A percentile compares a stretch with the other conserved stretches of the same genome.
These are phyloP conservation scores for Apiospora phragmitis DNA, from an alignment of 2,329 filamentous ascomycete species.

Conservation along the genomic window DNA sequence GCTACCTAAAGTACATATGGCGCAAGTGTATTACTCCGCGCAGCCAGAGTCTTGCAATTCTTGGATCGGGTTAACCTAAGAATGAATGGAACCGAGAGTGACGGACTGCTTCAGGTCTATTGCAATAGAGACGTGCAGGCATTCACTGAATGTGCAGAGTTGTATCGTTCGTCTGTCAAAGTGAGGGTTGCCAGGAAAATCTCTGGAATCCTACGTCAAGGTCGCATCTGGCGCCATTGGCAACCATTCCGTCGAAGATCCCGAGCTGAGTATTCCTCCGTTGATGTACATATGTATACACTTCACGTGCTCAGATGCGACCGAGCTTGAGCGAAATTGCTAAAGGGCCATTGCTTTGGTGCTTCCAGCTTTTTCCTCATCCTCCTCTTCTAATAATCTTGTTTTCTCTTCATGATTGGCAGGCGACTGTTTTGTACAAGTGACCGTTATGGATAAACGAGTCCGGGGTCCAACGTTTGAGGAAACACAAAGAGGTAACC, in stretches of 20 bases:
- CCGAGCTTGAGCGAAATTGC: background rate
- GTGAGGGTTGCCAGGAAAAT: conserved; percentile 2
- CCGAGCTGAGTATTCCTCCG: background rate
- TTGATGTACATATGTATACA: background rate
- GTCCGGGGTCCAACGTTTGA: background rate
- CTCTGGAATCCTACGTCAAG: conserved; percentile 8
- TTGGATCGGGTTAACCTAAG: background rate
- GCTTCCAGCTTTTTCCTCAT: background rate
- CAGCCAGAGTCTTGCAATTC: background rate
- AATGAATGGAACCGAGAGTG: conserved; percentile 7
- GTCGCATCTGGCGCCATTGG: conserved; percentile 9
- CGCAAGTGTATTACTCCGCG: conserved; percentile 4
- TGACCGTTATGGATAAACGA: background rate
- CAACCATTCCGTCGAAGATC: conserved; percentile 1
- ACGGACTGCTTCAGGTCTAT: conserved; percentile 8
- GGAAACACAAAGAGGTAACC: no score
- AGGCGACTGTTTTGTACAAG: background rate
- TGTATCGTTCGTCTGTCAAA: background rate
- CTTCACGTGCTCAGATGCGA: background rate
- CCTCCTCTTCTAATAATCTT: background rate
- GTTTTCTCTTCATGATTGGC: conserved; percentile 1
- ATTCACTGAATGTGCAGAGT: conserved; percentile 5
- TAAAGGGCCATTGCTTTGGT: background rate
- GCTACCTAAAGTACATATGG: background rate
- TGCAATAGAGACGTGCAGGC: background rate